Conservation (phyloP, 805 yeast species). For the Starmerella davenportii region DNA sequence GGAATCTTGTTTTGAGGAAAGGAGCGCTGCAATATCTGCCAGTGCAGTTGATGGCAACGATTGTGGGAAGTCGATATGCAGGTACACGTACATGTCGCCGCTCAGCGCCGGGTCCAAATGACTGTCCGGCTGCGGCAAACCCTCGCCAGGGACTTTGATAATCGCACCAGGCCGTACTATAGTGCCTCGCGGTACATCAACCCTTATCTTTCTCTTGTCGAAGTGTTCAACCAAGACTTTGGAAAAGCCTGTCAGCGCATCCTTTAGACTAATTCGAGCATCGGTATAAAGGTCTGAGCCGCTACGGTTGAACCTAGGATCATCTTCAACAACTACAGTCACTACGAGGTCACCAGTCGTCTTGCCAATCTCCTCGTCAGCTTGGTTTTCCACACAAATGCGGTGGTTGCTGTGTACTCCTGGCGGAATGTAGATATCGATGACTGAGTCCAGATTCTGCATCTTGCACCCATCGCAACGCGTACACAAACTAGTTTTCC, state of each 20-base stretch:
- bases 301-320: slow-evolving; percentile 32
- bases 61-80: slow-evolving; percentile 14
- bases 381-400: slow-evolving; percentile 44
- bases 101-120: slow-evolving; percentile 2
- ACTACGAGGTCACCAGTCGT: slow-evolving; percentile 64
- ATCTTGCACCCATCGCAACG: slow-evolving; percentile 51
- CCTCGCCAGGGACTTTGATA: slow-evolving; percentile 14
- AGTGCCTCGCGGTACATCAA: slow-evolving; percentile 57
- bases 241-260: slow-evolving; percentile 69
- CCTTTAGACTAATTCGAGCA: slow-evolving; percentile 47
- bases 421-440: slow-evolving; percentile 58
- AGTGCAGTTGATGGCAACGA: slow-evolving; percentile 7
- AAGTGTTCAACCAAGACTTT: slow-evolving; percentile 48
- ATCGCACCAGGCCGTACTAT: slow-evolving; percentile 27
- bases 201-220: slow-evolving; percentile 56
- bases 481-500: slow-evolving; percentile 58
- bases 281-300: slow-evolving; percentile 48
- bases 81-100: slow-evolving; percentile 15
- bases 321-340: slow-evolving; percentile 35
- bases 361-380: slow-evolving; percentile 60
- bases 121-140: slow-evolving; percentile 9
- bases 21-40: slow-evolving; percentile 7
- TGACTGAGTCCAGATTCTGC: slow-evolving; percentile 44
- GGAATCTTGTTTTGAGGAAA: too few species aligned
- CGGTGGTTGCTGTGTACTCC: slow-evolving; percentile 51